Evolutionary conservation across 805 yeast species (phyloP).

Genomic region (Saturnispora silvae): DNA sequence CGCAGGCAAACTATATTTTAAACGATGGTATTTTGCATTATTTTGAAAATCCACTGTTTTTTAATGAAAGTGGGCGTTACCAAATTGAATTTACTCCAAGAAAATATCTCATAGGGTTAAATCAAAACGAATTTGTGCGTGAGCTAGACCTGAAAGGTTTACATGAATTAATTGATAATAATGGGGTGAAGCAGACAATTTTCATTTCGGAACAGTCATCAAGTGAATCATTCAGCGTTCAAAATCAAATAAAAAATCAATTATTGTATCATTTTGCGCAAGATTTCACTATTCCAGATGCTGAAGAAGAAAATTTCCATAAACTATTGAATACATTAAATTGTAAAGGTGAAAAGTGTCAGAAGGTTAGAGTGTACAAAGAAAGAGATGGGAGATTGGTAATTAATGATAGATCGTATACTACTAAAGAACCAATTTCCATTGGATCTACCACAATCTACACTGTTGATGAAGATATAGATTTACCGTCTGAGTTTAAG

Average conservation of each 20-base stretch:
- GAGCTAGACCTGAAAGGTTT: slow-evolving; percentile 57
- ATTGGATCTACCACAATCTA: slow-evolving; percentile 64
- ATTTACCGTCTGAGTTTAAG: slow-evolving; percentile 54
- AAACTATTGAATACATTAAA: slow-evolving; percentile 38
- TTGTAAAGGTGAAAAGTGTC: slow-evolving; percentile 51
- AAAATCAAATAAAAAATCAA: slow-evolving; percentile 21
- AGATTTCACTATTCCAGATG: slow-evolving; percentile 18
- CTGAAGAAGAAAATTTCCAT: background rate
- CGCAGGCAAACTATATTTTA: slow-evolving; percentile 31
- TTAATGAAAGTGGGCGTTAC: slow-evolving; percentile 11
- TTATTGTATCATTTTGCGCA: slow-evolving; percentile 59
- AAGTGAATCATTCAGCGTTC: slow-evolving; percentile 24
- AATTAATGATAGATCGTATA: slow-evolving; percentile 38
- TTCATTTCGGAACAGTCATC: slow-evolving; percentile 36
- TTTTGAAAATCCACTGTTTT: slow-evolving; percentile 27
- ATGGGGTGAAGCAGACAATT: slow-evolving; percentile 43
- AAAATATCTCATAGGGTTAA: slow-evolving; percentile 48
- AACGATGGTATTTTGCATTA: slow-evolving; percentile 41
- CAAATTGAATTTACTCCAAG: slow-evolving; percentile 36
- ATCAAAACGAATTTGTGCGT: slow-evolving; percentile 54
- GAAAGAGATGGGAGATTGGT: slow-evolving; percentile 23
- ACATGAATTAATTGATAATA: slow-evolving; percentile 44
- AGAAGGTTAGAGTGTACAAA: slow-evolving; percentile 36
- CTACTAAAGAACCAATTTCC: slow-evolving; percentile 28
- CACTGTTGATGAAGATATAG: slow-evolving; percentile 46